Evolutionary conservation across 257 asterid species (phyloP).

Genomic region (Anisodus tanguticus): DNA sequence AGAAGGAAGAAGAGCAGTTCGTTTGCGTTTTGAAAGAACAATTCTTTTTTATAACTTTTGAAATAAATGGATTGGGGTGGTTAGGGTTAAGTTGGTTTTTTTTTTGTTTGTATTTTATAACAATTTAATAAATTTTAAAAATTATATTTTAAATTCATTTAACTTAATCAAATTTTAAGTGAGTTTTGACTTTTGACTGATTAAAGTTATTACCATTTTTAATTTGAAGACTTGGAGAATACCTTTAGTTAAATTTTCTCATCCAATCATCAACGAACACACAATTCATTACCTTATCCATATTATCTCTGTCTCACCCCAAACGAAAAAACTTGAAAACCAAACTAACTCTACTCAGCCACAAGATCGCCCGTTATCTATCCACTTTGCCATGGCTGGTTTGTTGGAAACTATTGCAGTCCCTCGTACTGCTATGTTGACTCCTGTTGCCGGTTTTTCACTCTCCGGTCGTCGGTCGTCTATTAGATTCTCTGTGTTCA

Average conservation of each 20-base stretch:
- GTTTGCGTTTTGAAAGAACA: too few species aligned
- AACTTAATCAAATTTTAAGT: too few species aligned
- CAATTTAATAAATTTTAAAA: too few species aligned
- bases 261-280: slow-evolving; percentile 29
- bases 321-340: background rate
- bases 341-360: slow-evolving; percentile 34
- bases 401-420: slow-evolving; percentile 66
- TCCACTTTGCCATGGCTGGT: slow-evolving; percentile 60
- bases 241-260: background rate
- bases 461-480: slow-evolving; percentile 44
- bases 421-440: slow-evolving; percentile 69
- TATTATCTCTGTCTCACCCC: background rate
- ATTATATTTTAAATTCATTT: too few species aligned
- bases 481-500: slow-evolving; percentile 58
- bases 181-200: too few species aligned
- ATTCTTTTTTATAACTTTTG: too few species aligned
- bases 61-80: too few species aligned
- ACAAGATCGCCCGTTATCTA: slow-evolving; percentile 32
- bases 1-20: too few species aligned
- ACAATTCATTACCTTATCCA: slow-evolving; percentile 22
- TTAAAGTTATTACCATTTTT: too few species aligned
- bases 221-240: too few species aligned
- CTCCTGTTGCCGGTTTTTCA: slow-evolving; percentile 48
- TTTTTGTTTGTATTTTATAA: too few species aligned
- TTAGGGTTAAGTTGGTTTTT: too few species aligned